Base-by-base conservation (phyloP, 2,329 filamentous ascomycete species). In the Hypoxylon sp. region DNA sequence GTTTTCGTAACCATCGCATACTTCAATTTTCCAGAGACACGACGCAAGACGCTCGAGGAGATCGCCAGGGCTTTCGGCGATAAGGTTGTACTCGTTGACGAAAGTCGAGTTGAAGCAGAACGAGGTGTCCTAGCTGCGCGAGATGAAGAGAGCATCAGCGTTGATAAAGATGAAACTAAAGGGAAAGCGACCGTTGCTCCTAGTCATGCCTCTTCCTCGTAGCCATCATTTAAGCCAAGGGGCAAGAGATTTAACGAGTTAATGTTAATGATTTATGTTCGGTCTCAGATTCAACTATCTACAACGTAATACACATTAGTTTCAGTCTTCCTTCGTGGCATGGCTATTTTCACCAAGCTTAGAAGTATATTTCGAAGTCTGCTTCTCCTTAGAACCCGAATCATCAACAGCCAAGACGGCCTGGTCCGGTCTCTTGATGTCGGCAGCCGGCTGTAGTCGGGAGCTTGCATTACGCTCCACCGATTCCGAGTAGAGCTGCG, bases 1-100 rank as follows among this genome's bases (percentile, higher is more conserved):
- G 75, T 82, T 67, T 83, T 81, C 67, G 61, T 82, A 0, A 65
- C 73, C 2, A 55, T 82, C 16, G 78, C 76, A 0, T 83, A 78
- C 62, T 72, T 81, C 40, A 82, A 76, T 62, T 83, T 81, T 66
- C 80, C 79, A 67, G 63, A 65, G 47, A 65, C 63, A 7, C 77
- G 65, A 7, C 49, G 48, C 7, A 64, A 65, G 57, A 63, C 61
- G 1, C 53, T 65, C 13, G 63, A 65, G 42, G 63, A 65, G 45
- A 63, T 65, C 25, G 63, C 63, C 4, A 38, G 25, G 15, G 61
- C 60, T 2, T 65, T 65, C 30, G 63, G 63, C 12, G 63, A 65
- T 34, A 58, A 62, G 38, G 60, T 64, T 5, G 57, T 64, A 2
- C 38, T 55, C 8, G 51, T 63, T 9, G 59, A 57, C 23, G 54